phyloP scores from a whole-genome alignment of 257 asterid species.

The Ajuga chamaepitys region DNA sequence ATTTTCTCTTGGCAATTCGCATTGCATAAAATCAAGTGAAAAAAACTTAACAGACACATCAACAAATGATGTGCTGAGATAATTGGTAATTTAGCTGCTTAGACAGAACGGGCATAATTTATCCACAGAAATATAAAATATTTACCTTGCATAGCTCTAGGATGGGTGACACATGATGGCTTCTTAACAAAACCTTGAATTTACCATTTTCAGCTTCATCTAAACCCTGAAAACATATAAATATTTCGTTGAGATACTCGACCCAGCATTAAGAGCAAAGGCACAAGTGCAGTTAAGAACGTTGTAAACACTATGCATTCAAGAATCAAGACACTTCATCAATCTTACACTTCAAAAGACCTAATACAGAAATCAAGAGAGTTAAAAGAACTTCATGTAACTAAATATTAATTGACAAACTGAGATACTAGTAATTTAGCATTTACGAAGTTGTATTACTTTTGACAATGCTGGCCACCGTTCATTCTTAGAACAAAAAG shows the following conservation, averaged over 20 bases:
- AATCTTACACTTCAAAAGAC: conserved; percentile 9
- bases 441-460: not conserved
- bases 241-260: not conserved
- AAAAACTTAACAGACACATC: not conserved
- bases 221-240: conserved; percentile 47
- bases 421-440: not conserved
- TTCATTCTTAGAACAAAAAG: not conserved
- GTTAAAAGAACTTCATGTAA: not conserved
- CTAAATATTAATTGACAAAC: not conserved
- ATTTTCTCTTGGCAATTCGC: not conserved
- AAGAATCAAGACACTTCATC: conserved; percentile 7
- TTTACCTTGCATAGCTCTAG: conserved; percentile 87
- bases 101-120: not conserved
- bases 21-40: not conserved
- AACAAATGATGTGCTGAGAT: not conserved
- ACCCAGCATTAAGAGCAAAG: not conserved
- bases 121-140: not conserved
- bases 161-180: conserved; percentile 80
- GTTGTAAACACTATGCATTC: not conserved
- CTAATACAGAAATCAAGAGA: not conserved
- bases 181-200: conserved; percentile 61
- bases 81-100: conserved; percentile 7
- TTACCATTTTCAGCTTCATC: conserved; percentile 66
- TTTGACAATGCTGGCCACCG: conserved; percentile 1
- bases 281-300: conserved; percentile 1